phyloP scores from a whole-genome alignment of 2,329 filamentous ascomycete species.

The Kalmusia sp. region DNA sequence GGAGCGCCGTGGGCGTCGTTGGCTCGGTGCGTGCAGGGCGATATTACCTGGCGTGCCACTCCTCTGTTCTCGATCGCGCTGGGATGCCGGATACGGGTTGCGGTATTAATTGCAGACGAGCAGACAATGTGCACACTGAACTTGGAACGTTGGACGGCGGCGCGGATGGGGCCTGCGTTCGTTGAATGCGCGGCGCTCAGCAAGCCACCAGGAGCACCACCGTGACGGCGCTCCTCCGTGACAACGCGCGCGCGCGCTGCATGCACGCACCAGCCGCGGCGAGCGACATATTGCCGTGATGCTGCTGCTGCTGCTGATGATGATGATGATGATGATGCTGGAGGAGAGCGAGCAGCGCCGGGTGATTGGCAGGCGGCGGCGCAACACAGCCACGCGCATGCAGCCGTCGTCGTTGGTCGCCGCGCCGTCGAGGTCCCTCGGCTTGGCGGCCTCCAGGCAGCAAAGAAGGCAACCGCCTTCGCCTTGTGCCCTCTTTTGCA shows the following conservation, averaged over 20 bases:
- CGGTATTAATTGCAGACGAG: conserved; percentile 4
- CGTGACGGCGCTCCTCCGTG: neutral
- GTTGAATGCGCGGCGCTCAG: neutral
- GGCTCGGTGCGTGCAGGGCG: conserved; percentile 4
- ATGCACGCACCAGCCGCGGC: neutral
- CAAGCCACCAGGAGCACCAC: conserved; percentile 6
- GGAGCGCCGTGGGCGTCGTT: conserved; percentile 4
- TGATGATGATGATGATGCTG: too few species aligned
- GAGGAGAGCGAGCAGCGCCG: too few species aligned
- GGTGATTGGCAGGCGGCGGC: neutral
- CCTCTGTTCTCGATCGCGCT: neutral
- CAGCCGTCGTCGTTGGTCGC: neutral
- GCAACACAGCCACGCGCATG: conserved; percentile 20
- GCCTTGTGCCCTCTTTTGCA: conserved; percentile 23
- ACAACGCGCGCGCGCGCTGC: neutral
- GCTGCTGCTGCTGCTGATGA: too few species aligned
- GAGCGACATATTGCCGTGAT: neutral
- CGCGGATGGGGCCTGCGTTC: neutral
- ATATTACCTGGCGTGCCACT: conserved; percentile 7
- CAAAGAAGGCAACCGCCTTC: conserved; percentile 22
- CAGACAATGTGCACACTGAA: too few species aligned
- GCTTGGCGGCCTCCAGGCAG: conserved; percentile 26
- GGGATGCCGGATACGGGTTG: conserved; percentile 1
- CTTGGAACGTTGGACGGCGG: too few species aligned
- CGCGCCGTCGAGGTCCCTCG: conserved; percentile 4